Evolutionary conservation across 805 yeast genomes (phyloP), one percentile per base, ranked within the genome.

Genomic region (Candida bentonensis): DNA sequence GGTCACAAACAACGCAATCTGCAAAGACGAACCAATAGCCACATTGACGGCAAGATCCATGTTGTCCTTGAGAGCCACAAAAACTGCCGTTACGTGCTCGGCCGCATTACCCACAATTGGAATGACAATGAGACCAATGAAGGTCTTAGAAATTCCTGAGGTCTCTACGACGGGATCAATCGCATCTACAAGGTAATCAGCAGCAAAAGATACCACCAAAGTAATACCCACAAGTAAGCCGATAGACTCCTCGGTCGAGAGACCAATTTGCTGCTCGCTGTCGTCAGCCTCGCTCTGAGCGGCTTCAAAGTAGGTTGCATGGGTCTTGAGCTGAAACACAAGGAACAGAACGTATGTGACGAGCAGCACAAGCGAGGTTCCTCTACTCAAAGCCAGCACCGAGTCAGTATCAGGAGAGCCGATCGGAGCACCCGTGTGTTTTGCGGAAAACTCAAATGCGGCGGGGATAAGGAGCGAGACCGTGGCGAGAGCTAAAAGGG

Each of bases 41-140:
- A 92, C 97, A 47, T 96, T 95, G 53, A 92, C 74, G 13, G 98
- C 96, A 47, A 92, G 73, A 61, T 92, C 97, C 96, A 92, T 92
- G 66, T 92, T 92, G 64, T 92, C 85, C 65, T 87, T 87, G 73
- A 79, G 76, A 21, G 98, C 97, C 42, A 92, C 97, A 49, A 86
- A 74, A 28, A 92, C 82, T 2, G 97, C 95, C 17, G 98, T 92
- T 43, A 86, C 97, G 63, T 92, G 98, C 63, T 92, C 98, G 11
- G 97, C 97, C 2, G 98, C 98, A 57, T 92, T 92, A 46, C 97
- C 98, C 22, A 92, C 97, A 50, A 92, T 89, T 34, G 98, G 98
- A 49, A 92, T 81, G 40, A 92, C 77, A 53, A 92, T 81, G 52
- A 92, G 70, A 60, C 97, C 97, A 56, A 92, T 86, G 56, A 92